Evolutionary conservation across 345 rosid genomes (phyloP).

Genomic region (Salix dunnii): DNA sequence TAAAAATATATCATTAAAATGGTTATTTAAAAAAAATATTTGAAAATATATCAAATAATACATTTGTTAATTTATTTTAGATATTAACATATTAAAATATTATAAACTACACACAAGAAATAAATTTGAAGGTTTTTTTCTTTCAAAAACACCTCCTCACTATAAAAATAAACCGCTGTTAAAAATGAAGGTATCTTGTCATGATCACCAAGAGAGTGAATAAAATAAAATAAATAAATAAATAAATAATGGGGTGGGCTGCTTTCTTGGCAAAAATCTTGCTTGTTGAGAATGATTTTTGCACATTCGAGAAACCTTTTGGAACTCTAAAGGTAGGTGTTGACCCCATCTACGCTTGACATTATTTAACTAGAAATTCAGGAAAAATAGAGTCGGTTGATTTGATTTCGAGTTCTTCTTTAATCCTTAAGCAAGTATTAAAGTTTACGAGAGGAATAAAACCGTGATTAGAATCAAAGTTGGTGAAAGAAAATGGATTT

Average conservation of each 20-base stretch:
- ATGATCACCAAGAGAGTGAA: slow-evolving; percentile 4
- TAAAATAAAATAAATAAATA: not conserved
- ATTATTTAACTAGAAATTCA: not conserved
- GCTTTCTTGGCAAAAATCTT: slow-evolving; percentile 9
- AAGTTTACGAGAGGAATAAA: not conserved
- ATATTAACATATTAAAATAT: too few species aligned
- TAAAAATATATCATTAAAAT: too few species aligned
- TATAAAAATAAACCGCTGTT: too few species aligned
- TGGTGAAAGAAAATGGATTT: not conserved
- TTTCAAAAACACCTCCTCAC: too few species aligned
- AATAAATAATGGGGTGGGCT: slow-evolving; percentile 10
- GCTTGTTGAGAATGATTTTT: slow-evolving; percentile 20
- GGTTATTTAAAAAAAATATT: too few species aligned
- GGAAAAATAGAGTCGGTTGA: not conserved
- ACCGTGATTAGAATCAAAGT: not conserved
- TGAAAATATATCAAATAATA: too few species aligned
- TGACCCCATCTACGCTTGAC: slow-evolving; percentile 12
- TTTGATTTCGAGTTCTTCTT: not conserved
- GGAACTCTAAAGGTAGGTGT: not conserved
- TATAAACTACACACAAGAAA: too few species aligned
- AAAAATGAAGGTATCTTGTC: not conserved
- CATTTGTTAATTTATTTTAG: too few species aligned
- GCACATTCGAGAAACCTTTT: slow-evolving; percentile 18
- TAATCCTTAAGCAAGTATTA: not conserved
- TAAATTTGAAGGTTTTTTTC: too few species aligned